Base-by-base conservation (phyloP, 208 protist genomes). In the Endotrypanum monterogeii region DNA sequence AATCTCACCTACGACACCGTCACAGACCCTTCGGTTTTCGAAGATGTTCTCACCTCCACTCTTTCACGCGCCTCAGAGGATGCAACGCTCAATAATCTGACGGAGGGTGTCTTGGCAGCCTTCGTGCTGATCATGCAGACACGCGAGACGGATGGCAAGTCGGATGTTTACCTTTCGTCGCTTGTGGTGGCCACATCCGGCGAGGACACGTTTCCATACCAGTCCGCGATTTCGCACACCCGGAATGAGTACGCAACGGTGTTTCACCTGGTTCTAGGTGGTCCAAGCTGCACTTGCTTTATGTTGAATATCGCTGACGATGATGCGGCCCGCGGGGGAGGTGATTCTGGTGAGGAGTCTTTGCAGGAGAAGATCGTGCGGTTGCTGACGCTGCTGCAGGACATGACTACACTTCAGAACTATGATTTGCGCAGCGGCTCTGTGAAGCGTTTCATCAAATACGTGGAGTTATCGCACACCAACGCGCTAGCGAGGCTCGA, bases 401-500 rank as follows among this genome's bases (percentile, higher is more conserved):
- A 76, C 46, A 89, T 96, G 79, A 70, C 83, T 0, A 74, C 11
- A 0, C 39, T 79, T n/a, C 78, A 87, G 73, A 96, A 96, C 69
- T 92, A 91, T 71, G 83, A 87, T 25, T 75, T 94, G 48, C 83
- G 91, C 67, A 93, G 82, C 70, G 91, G 89, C 3, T 96, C 91
- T 3, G 87, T 96, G 57, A 78, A 76, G 67, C 83, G 91, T 51
- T 96, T 96, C 77, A 83, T 93, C 44, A 81, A 81, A 57, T 92
- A 89, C 73, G 83, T 96, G 9, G 78, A 87, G 79, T 75, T 83
- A 44, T 81, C 83, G 1, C 82, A 89, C 58, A 71, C 73, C 14
- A 80, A 90, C 57, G 84, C 74, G 23, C 51, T 79, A 69, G 74
- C 83, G 57, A 80, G 84, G 3, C 71, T 92, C 14, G 77, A 79